Conservation (phyloP, 108 stramenopile genomes). For the Nitzschia palea region DNA sequence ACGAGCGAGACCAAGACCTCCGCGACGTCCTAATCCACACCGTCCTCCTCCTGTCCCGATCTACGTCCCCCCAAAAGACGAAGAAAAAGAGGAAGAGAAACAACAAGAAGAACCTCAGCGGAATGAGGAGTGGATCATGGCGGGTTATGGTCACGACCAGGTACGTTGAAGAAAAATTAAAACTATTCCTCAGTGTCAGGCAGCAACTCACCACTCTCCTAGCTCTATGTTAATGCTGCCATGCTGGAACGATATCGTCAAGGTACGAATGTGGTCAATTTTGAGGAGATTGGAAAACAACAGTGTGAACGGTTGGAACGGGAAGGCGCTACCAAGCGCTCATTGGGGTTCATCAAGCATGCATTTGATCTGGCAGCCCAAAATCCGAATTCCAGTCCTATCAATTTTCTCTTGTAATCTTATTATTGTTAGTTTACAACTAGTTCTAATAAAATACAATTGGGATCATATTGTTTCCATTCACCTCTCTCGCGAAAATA, state of each 20-base stretch:
- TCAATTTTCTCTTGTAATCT: slow-evolving; percentile 22
- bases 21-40: slow-evolving; percentile 22
- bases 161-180: too few species aligned
- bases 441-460: too few species aligned
- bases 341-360: slow-evolving; percentile 23
- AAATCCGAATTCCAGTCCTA: slow-evolving; percentile 26
- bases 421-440: too few species aligned
- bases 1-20: slow-evolving; percentile 29
- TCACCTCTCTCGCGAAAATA: too few species aligned
- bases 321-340: slow-evolving; percentile 33
- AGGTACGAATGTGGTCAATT: slow-evolving; percentile 1
- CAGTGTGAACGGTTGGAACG: slow-evolving; percentile 18
- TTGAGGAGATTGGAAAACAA: neutral
- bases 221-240: slow-evolving; percentile 46
- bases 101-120: slow-evolving; percentile 9
- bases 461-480: too few species aligned
- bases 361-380: slow-evolving; percentile 21
- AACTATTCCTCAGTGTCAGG: too few species aligned
- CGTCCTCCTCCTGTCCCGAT: slow-evolving; percentile 34
- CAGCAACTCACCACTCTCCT: too few species aligned
- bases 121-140: slow-evolving; percentile 43
- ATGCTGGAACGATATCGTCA: slow-evolving; percentile 31
- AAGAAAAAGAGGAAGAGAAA: slow-evolving; percentile 13
- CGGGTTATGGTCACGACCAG: slow-evolving; percentile 39
- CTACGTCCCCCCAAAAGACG: slow-evolving; percentile 31